Conservation (phyloP, 1,139 yeast species). For the Torulaspora globosa region DNA sequence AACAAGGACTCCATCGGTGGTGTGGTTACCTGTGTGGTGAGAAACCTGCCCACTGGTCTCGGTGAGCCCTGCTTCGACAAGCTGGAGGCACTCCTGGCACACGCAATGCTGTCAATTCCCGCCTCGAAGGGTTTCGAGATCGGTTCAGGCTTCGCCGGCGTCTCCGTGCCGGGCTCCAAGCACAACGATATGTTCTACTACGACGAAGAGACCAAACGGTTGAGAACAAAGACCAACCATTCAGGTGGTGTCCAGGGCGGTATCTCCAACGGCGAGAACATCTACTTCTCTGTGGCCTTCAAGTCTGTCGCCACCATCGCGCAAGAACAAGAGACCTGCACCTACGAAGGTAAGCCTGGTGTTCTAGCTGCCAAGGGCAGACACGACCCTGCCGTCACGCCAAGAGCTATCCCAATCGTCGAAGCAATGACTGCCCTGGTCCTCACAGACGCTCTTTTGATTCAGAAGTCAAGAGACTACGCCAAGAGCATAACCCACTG, state of each 20-base stretch:
- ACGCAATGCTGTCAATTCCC: constrained; percentile 95
- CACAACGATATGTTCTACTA: constrained; percentile 84
- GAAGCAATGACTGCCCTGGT: constrained; percentile 97
- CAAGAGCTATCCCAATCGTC: constrained; percentile 96
- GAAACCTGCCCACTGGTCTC: constrained; percentile 88
- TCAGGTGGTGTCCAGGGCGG: constrained; percentile 99
- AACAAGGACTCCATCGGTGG: constrained; percentile 94
- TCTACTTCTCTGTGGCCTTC: constrained; percentile 92
- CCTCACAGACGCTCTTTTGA: constrained; percentile 75
- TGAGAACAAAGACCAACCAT: constrained; percentile 84
- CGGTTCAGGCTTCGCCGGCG: constrained; percentile 93
- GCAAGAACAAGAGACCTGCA: constrained; percentile 82
- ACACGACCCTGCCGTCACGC: constrained; percentile 97
- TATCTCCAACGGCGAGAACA: constrained; percentile 90
- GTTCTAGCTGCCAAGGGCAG: constrained; percentile 93
- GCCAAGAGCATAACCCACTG: constrained; percentile 22
- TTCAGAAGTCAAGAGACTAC: constrained; percentile 79
- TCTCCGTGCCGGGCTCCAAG: constrained; percentile 82
- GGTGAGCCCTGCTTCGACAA: constrained; percentile 98
- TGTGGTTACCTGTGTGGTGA: constrained; percentile 92
- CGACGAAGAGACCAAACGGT: constrained; percentile 50
- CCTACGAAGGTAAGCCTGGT: constrained; percentile 84
- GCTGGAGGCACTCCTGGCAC: constrained; percentile 89
- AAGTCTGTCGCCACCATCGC: constrained; percentile 97
- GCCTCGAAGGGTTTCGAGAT: constrained; percentile 97